Evolutionary conservation across 2,329 filamentous ascomycete genomes (phyloP).

Genomic region (Penicillium sp.): DNA sequence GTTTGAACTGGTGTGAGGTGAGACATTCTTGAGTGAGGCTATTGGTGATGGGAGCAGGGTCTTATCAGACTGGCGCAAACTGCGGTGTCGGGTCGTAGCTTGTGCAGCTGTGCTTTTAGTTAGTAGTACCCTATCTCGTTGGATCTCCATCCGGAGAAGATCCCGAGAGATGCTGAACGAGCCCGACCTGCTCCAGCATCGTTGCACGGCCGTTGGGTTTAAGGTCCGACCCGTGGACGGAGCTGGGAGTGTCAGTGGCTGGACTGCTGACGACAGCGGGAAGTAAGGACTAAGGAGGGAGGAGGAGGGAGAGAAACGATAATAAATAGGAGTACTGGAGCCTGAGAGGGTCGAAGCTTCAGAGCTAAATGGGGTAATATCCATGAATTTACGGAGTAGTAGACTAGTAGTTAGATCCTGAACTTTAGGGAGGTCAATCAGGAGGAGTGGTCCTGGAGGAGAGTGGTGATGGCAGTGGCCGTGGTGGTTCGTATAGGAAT

Average conservation of each 20-base stretch:
- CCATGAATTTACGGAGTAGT: background rate
- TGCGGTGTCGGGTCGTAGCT: no score
- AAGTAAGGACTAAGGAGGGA: constrained; percentile 6
- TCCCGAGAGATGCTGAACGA: background rate
- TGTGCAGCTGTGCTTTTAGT: no score
- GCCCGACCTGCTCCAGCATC: background rate
- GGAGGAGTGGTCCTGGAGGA: background rate
- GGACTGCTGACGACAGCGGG: constrained; percentile 10
- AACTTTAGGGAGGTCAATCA: background rate
- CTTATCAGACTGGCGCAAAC: no score
- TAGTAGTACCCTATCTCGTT: no score
- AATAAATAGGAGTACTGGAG: background rate
- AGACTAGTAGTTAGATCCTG: no score
- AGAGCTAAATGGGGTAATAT: background rate
- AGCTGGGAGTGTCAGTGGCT: constrained; percentile 8
- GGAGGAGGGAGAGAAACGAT: background rate
- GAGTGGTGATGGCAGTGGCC: background rate
- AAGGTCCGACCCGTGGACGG: constrained; percentile 9
- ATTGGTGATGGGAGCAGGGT: background rate
- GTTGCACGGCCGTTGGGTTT: constrained; percentile 4
- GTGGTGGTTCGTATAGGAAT: background rate
- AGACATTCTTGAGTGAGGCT: background rate
- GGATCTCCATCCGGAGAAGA: background rate
- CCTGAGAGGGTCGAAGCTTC: background rate
- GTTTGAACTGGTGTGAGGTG: background rate